These are phyloP conservation scores for Leavenworthia alabamica DNA, from an alignment of 345 rosid genomes.

Conservation along the genomic window DNA sequence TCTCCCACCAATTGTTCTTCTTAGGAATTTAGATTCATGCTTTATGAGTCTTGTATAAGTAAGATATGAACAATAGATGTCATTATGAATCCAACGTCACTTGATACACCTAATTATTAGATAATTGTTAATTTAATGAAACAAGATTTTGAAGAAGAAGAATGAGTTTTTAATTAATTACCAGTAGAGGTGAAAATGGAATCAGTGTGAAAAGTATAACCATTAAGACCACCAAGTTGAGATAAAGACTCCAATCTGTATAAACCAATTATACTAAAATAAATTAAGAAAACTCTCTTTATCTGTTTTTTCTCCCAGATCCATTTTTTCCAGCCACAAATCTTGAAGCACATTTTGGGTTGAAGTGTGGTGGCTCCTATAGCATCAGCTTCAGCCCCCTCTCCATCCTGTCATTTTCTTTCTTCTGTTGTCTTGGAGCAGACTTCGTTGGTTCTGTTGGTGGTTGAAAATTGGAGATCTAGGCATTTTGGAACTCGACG, in stretches of 20 bases:
- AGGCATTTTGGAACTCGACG: too few species aligned
- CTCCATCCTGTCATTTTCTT: too few species aligned
- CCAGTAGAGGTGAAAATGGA: conserved; percentile 50
- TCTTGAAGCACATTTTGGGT: too few species aligned
- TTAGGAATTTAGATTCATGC: neutral
- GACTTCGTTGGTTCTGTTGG: too few species aligned
- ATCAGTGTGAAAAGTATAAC: conserved; percentile 46
- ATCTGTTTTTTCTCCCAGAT: too few species aligned
- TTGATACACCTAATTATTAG: conserved; percentile 57
- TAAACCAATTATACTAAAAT: neutral
- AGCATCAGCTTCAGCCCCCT: too few species aligned
- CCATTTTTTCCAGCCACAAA: too few species aligned
- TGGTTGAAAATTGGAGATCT: too few species aligned
- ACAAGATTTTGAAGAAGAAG: neutral
- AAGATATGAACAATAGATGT: conserved; percentile 74
- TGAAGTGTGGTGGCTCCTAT: too few species aligned
- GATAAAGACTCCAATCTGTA: conserved; percentile 63
- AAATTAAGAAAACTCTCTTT: conserved; percentile 8
- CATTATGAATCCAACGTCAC: conserved; percentile 57
- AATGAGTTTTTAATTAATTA: conserved; percentile 18
- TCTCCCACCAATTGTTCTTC: too few species aligned
- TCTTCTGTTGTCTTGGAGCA: too few species aligned
- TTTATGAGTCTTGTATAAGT: neutral
- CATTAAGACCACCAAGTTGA: conserved; percentile 70
- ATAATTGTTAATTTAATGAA: neutral